Base-by-base conservation (phyloP, 2,329 filamentous ascomycete species). In the Calonectria pauciramosa region DNA sequence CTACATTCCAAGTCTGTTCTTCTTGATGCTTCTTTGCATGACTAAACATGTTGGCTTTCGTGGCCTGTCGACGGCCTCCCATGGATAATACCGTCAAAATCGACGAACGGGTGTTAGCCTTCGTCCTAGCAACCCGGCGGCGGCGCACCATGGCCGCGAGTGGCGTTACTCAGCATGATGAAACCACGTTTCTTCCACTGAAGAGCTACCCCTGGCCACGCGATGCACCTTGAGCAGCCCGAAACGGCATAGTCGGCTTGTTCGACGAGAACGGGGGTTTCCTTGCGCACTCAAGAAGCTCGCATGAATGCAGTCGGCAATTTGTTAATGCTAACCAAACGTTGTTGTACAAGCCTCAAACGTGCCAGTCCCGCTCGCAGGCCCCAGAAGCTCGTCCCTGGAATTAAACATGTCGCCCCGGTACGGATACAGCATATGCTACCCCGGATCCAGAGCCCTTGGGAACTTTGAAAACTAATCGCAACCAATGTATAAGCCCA, bases 111-210 rank as follows among this genome's bases (percentile, higher is more conserved):
- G 54, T 72, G 20, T 60, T 49, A 74, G 66, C 76, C 73, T 76
- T 70, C 16, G 59, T 60, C 60, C 54, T 28, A 30, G 65, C 23
- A 26, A 38, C 8, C 28, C 60, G 70, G 74, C 63, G 72, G 74
- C 67, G 67, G 36, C 49, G 16, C 56, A 59, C 49, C 70, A 36
- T 36, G n/a, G 36, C 7, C 36, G 56, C 34, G n/a, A 63, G 49
- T 77, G 72, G 76, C 72, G 72, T 71, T 68, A 26, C 64, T 72
- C 71, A 65, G 69, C 73, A 72, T 80, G 70, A 76, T 80, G 79
- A 80, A 80, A 80, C 79, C 75, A 70, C 71, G 65, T 72, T 76
- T 77, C 71, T 74, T 41, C 51, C 67, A 47, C 65, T 70, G 32
- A 28, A 54, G 34, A 66, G 49, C 41, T 71, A 75, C 60, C 75